A percentile compares a stretch with the other conserved stretches of the same genome.
Conservation (phyloP, 805 yeast genomes). For the Saccharomyces kudriavzevii region DNA sequence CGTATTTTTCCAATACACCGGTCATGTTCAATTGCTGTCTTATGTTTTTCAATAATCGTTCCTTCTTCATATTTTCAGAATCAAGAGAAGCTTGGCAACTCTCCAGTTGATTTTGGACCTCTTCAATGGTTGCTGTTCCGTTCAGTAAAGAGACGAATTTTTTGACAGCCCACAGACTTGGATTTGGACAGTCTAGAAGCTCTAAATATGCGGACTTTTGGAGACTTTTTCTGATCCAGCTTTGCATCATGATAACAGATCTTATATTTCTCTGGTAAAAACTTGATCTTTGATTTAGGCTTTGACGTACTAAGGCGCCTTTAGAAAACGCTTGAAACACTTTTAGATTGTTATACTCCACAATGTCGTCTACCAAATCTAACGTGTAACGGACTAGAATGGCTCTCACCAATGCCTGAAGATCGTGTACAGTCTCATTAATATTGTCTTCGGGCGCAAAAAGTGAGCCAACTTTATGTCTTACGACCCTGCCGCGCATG, state of each 20-base stretch:
- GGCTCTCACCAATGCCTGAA: slow-evolving; percentile 61
- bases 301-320: slow-evolving; percentile 38
- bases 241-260: slow-evolving; percentile 67
- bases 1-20: slow-evolving; percentile 69
- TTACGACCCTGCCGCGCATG: slow-evolving; percentile 9
- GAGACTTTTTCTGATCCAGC: slow-evolving; percentile 56
- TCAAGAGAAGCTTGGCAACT: slow-evolving; percentile 59
- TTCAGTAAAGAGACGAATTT: slow-evolving; percentile 70
- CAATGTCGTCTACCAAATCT: slow-evolving; percentile 47
- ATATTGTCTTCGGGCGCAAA: background rate
- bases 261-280: slow-evolving; percentile 50
- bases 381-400: slow-evolving; percentile 47
- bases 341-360: slow-evolving; percentile 37
- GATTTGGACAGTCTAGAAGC: slow-evolving; percentile 60
- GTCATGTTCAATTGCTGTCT: slow-evolving; percentile 73
- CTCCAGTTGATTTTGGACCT: slow-evolving; percentile 63
- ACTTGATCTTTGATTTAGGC: slow-evolving; percentile 28
- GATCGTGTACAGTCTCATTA: background rate
- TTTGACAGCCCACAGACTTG: slow-evolving; percentile 68
- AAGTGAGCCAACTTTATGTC: background rate
- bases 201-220: slow-evolving; percentile 68
- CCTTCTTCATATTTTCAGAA: slow-evolving; percentile 62
- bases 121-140: slow-evolving; percentile 65
- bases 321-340: slow-evolving; percentile 48
- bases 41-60: slow-evolving; percentile 61